phyloP scores from a whole-genome alignment of 73 alveolate species.

The Paramecium bursaria region DNA sequence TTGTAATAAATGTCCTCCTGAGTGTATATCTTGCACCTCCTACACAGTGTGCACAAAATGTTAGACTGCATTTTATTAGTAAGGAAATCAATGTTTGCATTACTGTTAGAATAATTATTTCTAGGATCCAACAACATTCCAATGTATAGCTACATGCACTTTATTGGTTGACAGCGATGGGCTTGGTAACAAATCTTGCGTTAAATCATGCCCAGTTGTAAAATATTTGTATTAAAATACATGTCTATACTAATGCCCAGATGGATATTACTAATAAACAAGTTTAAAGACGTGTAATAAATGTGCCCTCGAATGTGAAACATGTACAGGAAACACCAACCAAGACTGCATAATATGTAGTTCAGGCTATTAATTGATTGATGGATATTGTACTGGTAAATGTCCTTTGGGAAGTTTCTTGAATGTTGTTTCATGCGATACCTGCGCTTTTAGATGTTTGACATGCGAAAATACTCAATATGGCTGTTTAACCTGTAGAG shows the following conservation, averaged over 20 bases:
- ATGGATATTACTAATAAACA: constrained; percentile 4
- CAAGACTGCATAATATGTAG: constrained; percentile 4
- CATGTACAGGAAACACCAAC: constrained; percentile 5
- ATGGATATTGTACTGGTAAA: constrained; percentile 1
- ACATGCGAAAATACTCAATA: constrained; percentile 3
- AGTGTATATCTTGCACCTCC: background rate
- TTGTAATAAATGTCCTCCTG: constrained; percentile 3
- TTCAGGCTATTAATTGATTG: background rate
- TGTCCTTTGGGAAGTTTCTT: constrained; percentile 8
- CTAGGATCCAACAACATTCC: background rate
- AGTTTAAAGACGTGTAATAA: background rate
- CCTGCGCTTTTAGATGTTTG: constrained; percentile 25
- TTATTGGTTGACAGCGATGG: constrained; percentile 11
- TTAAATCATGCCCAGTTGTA: background rate
- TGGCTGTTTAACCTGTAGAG: background rate
- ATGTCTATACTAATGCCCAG: constrained; percentile 11
- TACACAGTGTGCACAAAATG: constrained; percentile 1
- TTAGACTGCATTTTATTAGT: background rate
- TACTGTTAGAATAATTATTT: background rate
- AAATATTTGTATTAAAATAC: background rate
- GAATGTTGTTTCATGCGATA: constrained; percentile 10
- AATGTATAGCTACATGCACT: constrained; percentile 10
- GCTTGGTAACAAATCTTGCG: background rate
- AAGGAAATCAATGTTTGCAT: constrained; percentile 12
- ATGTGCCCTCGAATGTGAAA: background rate